Conservation (phyloP, 78 protist species). For the Bigelowiella natans region DNA sequence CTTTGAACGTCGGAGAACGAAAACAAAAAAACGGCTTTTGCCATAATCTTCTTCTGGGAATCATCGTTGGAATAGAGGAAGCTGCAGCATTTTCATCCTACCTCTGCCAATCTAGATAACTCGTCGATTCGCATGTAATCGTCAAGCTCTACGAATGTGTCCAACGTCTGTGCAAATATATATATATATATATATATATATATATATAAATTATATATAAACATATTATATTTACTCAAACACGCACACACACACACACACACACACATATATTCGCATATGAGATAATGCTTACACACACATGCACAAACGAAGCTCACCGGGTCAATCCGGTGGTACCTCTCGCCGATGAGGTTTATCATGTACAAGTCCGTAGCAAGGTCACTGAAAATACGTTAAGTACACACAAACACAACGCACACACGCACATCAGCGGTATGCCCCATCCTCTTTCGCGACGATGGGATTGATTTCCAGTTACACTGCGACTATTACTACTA, state of each 20-base stretch:
- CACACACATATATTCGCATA: not conserved
- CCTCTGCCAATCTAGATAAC: too few species aligned
- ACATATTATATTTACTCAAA: not conserved
- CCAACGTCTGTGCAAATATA: not conserved
- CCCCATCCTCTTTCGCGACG: not conserved
- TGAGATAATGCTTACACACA: not conserved
- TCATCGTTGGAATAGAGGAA: too few species aligned
- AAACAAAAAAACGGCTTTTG: too few species aligned
- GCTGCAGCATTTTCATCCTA: too few species aligned
- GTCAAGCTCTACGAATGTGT: not conserved
- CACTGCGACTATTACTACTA: too few species aligned
- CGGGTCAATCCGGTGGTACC: not conserved
- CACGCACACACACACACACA: not conserved
- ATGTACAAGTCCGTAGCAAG: not conserved
- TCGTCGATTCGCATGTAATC: too few species aligned
- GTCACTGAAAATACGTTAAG: not conserved
- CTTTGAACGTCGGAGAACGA: too few species aligned
- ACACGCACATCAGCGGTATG: not conserved
- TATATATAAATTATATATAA: not conserved
- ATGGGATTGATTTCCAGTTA: too few species aligned
- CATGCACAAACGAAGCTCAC: not conserved
- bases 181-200: not conserved
- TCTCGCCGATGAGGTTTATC: not conserved
- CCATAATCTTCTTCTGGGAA: too few species aligned
- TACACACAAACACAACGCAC: not conserved